phyloP scores from a whole-genome alignment of 805 yeast genomes.

The Vanderwaltozyma tropicalis region DNA sequence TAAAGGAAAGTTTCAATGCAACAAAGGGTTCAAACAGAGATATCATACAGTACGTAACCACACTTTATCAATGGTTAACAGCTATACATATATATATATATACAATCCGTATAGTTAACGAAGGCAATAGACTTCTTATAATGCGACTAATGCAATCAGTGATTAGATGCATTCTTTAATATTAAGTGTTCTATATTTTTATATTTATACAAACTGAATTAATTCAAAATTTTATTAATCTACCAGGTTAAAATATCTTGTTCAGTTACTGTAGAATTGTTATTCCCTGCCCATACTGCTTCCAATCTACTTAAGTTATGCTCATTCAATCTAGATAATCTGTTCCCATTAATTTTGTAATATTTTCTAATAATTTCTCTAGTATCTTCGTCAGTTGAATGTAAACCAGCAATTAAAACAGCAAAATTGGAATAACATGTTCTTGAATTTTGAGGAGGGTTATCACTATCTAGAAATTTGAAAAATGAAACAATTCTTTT shows the following conservation, averaged over 20 bases:
- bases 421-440: slow-evolving; percentile 31
- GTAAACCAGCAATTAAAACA: slow-evolving; percentile 27
- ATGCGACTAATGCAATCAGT: too few relatives aligned
- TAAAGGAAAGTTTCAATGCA: too few relatives aligned
- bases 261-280: slow-evolving; percentile 24
- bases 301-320: slow-evolving; percentile 27
- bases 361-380: slow-evolving; percentile 24
- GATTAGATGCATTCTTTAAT: neutral
- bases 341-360: slow-evolving; percentile 23
- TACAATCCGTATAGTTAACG: too few relatives aligned
- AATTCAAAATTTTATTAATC: neutral
- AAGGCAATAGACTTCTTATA: too few relatives aligned
- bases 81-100: too few relatives aligned
- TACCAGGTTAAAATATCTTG: slow-evolving; percentile 30
- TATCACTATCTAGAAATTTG: slow-evolving; percentile 25
- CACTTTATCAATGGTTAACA: too few relatives aligned
- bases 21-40: too few relatives aligned
- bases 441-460: slow-evolving; percentile 28
- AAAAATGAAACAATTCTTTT: slow-evolving; percentile 26
- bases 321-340: slow-evolving; percentile 26
- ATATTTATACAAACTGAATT: neutral
- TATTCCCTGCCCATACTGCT: slow-evolving; percentile 28
- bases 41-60: too few relatives aligned
- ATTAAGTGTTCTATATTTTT: neutral
- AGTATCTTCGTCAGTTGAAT: slow-evolving; percentile 28